Base-by-base conservation (phyloP, 352 stramenopile species). In the Phytophthora capsici region DNA sequence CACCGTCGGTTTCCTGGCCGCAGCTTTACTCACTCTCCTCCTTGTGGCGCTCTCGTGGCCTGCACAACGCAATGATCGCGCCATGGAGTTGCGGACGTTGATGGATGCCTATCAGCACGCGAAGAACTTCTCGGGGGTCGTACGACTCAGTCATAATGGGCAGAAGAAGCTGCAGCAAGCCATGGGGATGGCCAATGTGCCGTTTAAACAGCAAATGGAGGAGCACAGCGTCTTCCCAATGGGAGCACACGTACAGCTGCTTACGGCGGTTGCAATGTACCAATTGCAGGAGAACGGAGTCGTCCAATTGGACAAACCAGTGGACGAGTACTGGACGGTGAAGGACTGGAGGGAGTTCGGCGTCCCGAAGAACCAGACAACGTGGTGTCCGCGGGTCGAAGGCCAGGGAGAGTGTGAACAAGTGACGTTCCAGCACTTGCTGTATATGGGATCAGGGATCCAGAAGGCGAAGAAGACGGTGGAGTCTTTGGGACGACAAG, bases 351-450 rank as follows among this genome's bases (percentile, higher is more conserved):
- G 51, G 9, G 36, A 30, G n/a, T 89, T 90, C 53, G 73, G 73
- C 16, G 68, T 82, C 36, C 46, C 69, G 1, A 65, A 41, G 17
- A 88, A 88, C 53, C 68, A 77, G 48, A 82, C 75, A 17, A 53
- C 45, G 25, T 90, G 79, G 78, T 90, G 82, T 54, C 80, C 78
- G 1, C 74, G 43, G 13, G 34, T 88, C 7, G 3, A 43, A 13
- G 2, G 6, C 19, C 7, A 34, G 14, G 36, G 20, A 9, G 57
- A 69, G 1, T 90, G 82, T 46, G 65, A 86, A 55, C 69, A 59
- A 36, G 40, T 90, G 44, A 90, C 82, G 55, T 90, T 88, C 50
- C 69, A 80, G 41, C 71, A 90, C 26, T 71, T 90, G n/a, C n/a
- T 90, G 47, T 73, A 74, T 47, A 89, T 89, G 82, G 68, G 75